Evolutionary conservation across 495 filamentous ascomycete species (phyloP).

Genomic region (Terfezia boudieri): DNA sequence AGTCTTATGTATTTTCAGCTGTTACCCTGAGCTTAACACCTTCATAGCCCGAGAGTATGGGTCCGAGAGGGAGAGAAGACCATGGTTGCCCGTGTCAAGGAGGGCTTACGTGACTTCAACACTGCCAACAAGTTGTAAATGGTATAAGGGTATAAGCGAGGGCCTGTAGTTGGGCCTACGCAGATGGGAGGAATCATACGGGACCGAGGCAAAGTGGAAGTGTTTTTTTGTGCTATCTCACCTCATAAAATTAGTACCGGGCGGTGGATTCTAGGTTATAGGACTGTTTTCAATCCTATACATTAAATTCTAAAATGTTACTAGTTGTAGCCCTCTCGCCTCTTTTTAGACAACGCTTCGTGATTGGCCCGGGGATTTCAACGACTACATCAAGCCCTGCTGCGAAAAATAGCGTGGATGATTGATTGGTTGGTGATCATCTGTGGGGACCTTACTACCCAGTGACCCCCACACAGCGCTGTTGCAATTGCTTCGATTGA

Average conservation of each 20-base stretch:
- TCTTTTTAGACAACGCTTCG: too few relatives aligned
- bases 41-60: conserved; percentile 35
- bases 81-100: conserved; percentile 61
- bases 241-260: background rate
- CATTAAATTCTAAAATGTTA: too few relatives aligned
- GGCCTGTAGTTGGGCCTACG: background rate
- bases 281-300: too few relatives aligned
- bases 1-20: conserved; percentile 5
- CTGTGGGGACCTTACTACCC: too few relatives aligned
- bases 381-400: too few relatives aligned
- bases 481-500: too few relatives aligned
- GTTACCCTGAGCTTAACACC: background rate
- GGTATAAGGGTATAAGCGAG: background rate
- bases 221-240: background rate
- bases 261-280: too few relatives aligned
- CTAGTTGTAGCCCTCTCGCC: too few relatives aligned
- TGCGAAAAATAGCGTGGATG: too few relatives aligned
- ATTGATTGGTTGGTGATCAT: too few relatives aligned
- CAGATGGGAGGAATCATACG: background rate
- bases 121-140: conserved; percentile 62
- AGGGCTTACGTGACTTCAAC: conserved; percentile 80
- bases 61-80: conserved; percentile 94
- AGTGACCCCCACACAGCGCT: too few relatives aligned
- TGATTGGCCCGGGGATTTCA: too few relatives aligned
- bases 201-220: background rate